phyloP scores from a whole-genome alignment of 345 rosid genomes.

The Eucalyptus dawsonii region DNA sequence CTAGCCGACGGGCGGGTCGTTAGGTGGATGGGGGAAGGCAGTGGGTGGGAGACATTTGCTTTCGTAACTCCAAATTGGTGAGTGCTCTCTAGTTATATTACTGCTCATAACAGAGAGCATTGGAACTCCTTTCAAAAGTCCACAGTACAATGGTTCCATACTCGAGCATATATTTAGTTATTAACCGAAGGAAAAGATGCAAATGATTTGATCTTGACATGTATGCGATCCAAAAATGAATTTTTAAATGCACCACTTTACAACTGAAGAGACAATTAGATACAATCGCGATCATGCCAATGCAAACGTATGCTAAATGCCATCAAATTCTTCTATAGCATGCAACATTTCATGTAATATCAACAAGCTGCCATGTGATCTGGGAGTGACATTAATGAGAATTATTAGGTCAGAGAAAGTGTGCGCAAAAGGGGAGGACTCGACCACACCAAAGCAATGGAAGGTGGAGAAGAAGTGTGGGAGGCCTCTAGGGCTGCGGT shows the following conservation, averaged over 20 bases:
- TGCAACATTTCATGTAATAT: neutral
- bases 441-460: slow-evolving; percentile 89
- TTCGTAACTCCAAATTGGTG: slow-evolving; percentile 65
- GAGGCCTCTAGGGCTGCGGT: slow-evolving; percentile 81
- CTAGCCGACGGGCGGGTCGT: slow-evolving; percentile 87
- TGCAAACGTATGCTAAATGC: neutral
- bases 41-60: slow-evolving; percentile 92
- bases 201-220: neutral
- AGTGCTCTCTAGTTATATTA: neutral
- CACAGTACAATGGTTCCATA: neutral
- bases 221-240: neutral
- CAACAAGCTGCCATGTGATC: neutral
- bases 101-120: neutral
- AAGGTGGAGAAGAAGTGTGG: slow-evolving; percentile 80
- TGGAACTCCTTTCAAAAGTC: neutral
- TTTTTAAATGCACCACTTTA: neutral
- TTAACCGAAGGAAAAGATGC: neutral
- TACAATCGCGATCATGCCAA: neutral
- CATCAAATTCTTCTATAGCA: neutral
- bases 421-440: slow-evolving; percentile 69
- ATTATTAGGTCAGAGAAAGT: slow-evolving; percentile 61
- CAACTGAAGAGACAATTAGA: neutral
- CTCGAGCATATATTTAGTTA: neutral
- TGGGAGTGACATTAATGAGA: neutral
- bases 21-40: slow-evolving; percentile 84